Evolutionary conservation across 2,329 filamentous ascomycete species (phyloP), one percentile per base, ranked within the genome.

Genomic region (Penicillium polonicum): DNA sequence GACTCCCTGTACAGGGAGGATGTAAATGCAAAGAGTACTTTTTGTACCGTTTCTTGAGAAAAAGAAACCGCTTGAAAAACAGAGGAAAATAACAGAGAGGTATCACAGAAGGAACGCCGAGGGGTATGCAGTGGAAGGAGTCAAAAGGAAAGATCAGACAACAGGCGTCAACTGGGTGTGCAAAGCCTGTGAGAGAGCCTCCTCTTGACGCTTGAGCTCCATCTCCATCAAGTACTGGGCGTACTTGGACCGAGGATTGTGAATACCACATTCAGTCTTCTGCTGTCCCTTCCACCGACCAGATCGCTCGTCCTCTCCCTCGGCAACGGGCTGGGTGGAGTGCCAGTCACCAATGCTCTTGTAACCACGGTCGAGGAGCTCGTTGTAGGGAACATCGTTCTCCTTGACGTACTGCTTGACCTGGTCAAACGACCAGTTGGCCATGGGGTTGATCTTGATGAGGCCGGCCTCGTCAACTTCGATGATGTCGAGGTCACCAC

Each of bases 311-410:
- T 97, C 94, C 78, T 99, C 94, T 64, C 90, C 90, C 58, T 93
- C 91, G 62, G 83, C 86, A 60, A 97, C 92, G 13, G 94, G 92
- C 67, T 86, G 88, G 4, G 94, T 99, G 50, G 92, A 96, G 83
- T 99, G 94, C 91, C 92, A 97, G 82, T 99, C 94, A 61, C 94
- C 94, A 62, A 99, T 84, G 64, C 91, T 96, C 84, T 97, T 97
- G 84, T 99, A 99, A n/a, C 94, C 94, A 59, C 82, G 83, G 78
- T 97, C 91, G 46, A 99, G 84, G 31, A 99, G 85, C 61, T 84
- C 87, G 74, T 99, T 99, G 83, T 96, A 97, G 0, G 94, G 94
- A 4, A 99, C 92, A 60, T 91, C 78, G 81, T 97, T 85, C 70
- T 89, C 87, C 68, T 87, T 85, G 78, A 97, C 85, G 79, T 99